Conservation (phyloP, 345 rosid genomes). For the Moricandia moricandioides region DNA sequence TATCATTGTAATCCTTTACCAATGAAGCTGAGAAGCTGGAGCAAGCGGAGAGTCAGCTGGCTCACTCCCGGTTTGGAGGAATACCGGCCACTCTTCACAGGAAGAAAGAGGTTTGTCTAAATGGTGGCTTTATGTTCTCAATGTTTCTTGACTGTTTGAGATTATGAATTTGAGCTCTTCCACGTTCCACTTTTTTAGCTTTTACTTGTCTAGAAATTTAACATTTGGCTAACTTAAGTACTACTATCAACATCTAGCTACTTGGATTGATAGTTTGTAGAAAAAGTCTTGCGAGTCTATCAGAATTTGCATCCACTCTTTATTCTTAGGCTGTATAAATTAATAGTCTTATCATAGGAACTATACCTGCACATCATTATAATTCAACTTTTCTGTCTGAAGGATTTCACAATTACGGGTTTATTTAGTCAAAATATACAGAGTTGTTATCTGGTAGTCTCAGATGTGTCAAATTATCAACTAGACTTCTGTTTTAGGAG, state of each 20-base stretch:
- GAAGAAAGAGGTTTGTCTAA: conserved; percentile 75
- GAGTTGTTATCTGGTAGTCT: neutral
- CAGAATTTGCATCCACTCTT: neutral
- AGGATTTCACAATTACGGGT: neutral
- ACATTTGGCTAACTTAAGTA: neutral
- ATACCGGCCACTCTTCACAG: conserved; percentile 61
- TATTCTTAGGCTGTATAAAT: neutral
- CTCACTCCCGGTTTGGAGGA: conserved; percentile 82
- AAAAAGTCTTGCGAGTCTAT: neutral
- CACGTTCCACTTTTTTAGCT: neutral
- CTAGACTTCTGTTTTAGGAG: neutral
- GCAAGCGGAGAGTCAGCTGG: conserved; percentile 90
- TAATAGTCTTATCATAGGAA: neutral
- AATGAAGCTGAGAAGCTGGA: conserved; percentile 95
- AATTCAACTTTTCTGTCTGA: conserved; percentile 3
- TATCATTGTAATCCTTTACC: conserved; percentile 4
- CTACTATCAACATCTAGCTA: neutral
- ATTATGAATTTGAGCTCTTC: neutral
- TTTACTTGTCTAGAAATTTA: neutral
- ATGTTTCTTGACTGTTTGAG: conserved; percentile 12
- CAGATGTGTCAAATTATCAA: neutral
- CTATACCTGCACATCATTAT: neutral
- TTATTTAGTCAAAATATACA: neutral
- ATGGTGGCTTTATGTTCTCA: conserved; percentile 5
- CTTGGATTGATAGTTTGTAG: conserved; percentile 10